Base-by-base conservation (phyloP, 75 land plant species). In the Picea sitchensis region DNA sequence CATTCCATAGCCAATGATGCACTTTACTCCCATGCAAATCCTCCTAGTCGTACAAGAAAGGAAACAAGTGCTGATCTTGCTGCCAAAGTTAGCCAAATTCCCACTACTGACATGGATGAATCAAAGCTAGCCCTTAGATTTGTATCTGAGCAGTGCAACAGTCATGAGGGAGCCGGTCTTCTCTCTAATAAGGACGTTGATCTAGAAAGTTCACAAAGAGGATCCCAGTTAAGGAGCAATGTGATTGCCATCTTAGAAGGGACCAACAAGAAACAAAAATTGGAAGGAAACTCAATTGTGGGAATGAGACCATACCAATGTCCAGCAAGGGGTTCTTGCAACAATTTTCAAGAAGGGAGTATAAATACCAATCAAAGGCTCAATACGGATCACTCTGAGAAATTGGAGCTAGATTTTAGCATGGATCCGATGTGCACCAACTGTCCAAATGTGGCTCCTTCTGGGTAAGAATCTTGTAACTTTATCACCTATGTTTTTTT, bases 391-490 rank as follows among this genome's bases (percentile, higher is more conserved):
- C 3, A 47, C 23, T 14, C 14, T 12, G 76, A 74, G 31, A 74
- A 74, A 2, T 14, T 18, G 15, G 44, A 69, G 51, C 7, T 54
- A 1, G 15, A 84, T n/a, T 91, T 94, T 76, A 79, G 58, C 77
- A 80, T 89, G 36, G 99, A 96, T 84, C 94, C 96, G 14, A 80
- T 96, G 92, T 96, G 99, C 78, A 96, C 99, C 13, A 91, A 96
- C 41, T 96, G 99, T 72, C 99, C 99, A 68, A 84, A 88, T 81
- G 76, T 96, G 79, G 86, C 83, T 64, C 95, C 97, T 15, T 86
- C 85, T 61, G 99, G 97, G 96, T 96, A 83, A 84, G 87, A 59
- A 26, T 73, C 62, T 61, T 17, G 58, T 12, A 17, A 74, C 23
- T 51, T 13, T 44, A 20, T 54, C 32, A 13, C 57, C 26, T 74